Conservation (phyloP, 495 filamentous ascomycete genomes). For the Xylaria venustula region DNA sequence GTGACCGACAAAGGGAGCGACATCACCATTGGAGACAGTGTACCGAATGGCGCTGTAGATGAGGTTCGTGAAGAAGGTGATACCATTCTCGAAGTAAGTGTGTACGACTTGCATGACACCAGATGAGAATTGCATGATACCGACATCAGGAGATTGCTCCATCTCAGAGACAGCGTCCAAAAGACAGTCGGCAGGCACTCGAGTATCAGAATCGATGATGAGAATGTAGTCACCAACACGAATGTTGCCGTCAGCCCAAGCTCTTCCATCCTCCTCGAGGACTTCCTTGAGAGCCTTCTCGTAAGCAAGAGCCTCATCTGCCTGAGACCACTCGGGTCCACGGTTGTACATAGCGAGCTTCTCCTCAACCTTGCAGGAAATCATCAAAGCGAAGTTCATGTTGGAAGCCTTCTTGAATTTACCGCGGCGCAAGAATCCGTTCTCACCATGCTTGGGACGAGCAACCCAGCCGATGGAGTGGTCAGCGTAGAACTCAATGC, state of each 20-base stretch:
- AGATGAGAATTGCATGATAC: slow-evolving; percentile 77
- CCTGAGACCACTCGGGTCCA: slow-evolving; percentile 62
- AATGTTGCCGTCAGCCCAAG: slow-evolving; percentile 79
- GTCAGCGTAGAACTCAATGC: slow-evolving; percentile 67
- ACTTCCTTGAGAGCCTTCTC: slow-evolving; percentile 66
- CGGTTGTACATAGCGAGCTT: slow-evolving; percentile 58
- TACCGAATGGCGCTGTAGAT: slow-evolving; percentile 78
- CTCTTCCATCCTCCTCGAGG: slow-evolving; percentile 66
- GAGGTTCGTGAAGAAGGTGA: slow-evolving; percentile 83
- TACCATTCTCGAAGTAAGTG: slow-evolving; percentile 72
- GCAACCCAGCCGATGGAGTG: slow-evolving; percentile 82
- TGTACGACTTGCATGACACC: slow-evolving; percentile 80
- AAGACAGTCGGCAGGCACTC: slow-evolving; percentile 70
- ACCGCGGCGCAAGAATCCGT: slow-evolving; percentile 61
- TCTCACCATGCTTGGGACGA: slow-evolving; percentile 61
- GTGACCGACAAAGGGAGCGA: slow-evolving; percentile 77
- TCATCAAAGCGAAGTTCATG: slow-evolving; percentile 79
- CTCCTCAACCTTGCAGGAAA: slow-evolving; percentile 73
- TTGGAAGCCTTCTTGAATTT: slow-evolving; percentile 80
- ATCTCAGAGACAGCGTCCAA: slow-evolving; percentile 77
- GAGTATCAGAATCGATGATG: slow-evolving; percentile 74
- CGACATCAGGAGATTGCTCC: slow-evolving; percentile 76
- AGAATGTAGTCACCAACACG: slow-evolving; percentile 80
- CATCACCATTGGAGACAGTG: slow-evolving; percentile 77
- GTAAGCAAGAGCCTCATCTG: slow-evolving; percentile 68